Conservation (phyloP, 2,329 filamentous ascomycete genomes). For the Cylindrodendrum hubeiense region DNA sequence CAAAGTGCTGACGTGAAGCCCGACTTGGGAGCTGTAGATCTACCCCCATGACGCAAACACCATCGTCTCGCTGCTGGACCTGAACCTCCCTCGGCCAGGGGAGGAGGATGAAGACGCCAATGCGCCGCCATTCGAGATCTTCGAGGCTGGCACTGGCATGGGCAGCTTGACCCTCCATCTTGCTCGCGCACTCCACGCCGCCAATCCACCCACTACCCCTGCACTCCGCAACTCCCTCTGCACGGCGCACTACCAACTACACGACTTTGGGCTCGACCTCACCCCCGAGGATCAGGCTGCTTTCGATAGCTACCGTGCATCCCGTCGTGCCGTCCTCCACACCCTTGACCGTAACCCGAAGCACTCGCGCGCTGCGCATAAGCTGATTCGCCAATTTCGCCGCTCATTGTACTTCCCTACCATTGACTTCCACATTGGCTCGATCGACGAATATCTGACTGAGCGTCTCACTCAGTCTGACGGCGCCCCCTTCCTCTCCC, state of each 20-base stretch:
- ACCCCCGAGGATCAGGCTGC: constrained; percentile 45
- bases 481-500: constrained; percentile 73
- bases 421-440: constrained; percentile 80
- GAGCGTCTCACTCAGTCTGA: constrained; percentile 58
- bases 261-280: constrained; percentile 43
- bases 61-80: constrained; percentile 81
- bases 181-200: constrained; percentile 80
- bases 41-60: constrained; percentile 82
- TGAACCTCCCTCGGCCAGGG: constrained; percentile 67
- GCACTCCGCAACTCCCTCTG: constrained; percentile 51
- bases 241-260: constrained; percentile 37
- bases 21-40: constrained; percentile 40
- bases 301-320: constrained; percentile 59
- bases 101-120: constrained; percentile 50
- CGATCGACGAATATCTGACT: constrained; percentile 73
- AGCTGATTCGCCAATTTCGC: constrained; percentile 75
- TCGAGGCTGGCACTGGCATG: constrained; percentile 89
- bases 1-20: not conserved
- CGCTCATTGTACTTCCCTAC: constrained; percentile 77
- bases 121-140: constrained; percentile 73
- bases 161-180: constrained; percentile 82
- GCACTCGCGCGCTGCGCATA: constrained; percentile 74
- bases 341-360: constrained; percentile 75
- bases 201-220: constrained; percentile 68
- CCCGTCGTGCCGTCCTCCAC: constrained; percentile 78